phyloP scores from a whole-genome alignment of 441 rosid species.

The Pelargonium citronellum region DNA sequence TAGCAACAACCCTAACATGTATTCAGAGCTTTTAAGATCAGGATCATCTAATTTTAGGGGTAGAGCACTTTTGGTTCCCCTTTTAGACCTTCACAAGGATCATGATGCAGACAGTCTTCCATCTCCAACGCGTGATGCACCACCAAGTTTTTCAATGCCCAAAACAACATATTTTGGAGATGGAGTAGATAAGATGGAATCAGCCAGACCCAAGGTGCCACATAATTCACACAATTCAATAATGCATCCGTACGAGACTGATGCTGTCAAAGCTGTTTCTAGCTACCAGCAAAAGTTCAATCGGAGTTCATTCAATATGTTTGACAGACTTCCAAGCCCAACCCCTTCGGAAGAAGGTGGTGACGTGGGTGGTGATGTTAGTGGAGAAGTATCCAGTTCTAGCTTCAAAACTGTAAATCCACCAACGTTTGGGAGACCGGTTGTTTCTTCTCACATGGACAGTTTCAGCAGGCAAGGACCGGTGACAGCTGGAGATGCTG shows the following conservation, averaged over 20 bases:
- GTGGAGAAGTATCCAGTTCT: constrained; percentile 68
- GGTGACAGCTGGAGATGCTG: constrained; percentile 28
- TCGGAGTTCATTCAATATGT: constrained; percentile 36
- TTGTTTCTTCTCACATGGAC: constrained; percentile 22
- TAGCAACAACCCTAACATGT: constrained; percentile 28
- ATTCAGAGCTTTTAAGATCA: constrained; percentile 36
- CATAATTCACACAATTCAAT: constrained; percentile 34
- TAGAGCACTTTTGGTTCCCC: constrained; percentile 51
- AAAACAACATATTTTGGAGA: constrained; percentile 35
- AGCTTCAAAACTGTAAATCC: constrained; percentile 29
- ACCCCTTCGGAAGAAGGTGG: constrained; percentile 84
- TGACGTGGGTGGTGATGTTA: constrained; percentile 43
- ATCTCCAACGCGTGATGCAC: constrained; percentile 77
- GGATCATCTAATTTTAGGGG: constrained; percentile 42
- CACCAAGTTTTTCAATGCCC: constrained; percentile 40
- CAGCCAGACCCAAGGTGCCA: constrained; percentile 30
- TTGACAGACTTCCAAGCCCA: constrained; percentile 82
- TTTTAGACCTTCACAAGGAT: constrained; percentile 90
- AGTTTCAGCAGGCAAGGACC: constrained; percentile 25
- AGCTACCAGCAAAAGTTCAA: constrained; percentile 74
- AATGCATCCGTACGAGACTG: constrained; percentile 62
- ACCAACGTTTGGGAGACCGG: constrained; percentile 30
- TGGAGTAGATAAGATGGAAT: constrained; percentile 30
- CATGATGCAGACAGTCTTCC: constrained; percentile 95
- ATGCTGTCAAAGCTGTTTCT: constrained; percentile 68